phyloP scores from a whole-genome alignment of 2,329 filamentous ascomycete species.

The Sarocladiaceae sp. region DNA sequence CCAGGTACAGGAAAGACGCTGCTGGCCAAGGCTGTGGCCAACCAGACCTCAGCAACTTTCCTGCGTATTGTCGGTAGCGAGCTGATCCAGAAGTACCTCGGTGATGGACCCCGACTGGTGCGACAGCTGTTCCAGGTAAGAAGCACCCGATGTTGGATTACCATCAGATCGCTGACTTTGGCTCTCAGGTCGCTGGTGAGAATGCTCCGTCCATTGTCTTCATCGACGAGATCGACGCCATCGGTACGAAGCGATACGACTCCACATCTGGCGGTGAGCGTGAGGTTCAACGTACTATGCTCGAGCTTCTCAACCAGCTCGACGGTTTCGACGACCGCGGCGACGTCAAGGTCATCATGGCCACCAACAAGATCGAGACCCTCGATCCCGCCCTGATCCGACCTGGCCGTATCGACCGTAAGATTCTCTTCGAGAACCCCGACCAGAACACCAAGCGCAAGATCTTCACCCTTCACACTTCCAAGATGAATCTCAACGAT shows the following conservation, averaged over 20 bases:
- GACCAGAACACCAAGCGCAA: constrained; percentile 90
- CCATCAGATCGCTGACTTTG: background rate
- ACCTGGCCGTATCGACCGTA: constrained; percentile 95
- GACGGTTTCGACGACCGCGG: constrained; percentile 98
- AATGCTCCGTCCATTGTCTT: constrained; percentile 97
- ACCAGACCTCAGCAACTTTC: constrained; percentile 98
- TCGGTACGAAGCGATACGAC: constrained; percentile 97
- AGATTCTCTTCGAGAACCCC: constrained; percentile 71
- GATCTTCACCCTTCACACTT: constrained; percentile 97
- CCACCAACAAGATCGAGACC: constrained; percentile 99
- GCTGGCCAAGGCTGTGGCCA: constrained; percentile 93
- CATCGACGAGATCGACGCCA: constrained; percentile 98
- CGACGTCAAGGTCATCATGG: constrained; percentile 99
- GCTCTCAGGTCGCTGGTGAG: constrained; percentile 75
- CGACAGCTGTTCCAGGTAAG: constrained; percentile 86
- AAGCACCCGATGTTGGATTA: background rate
- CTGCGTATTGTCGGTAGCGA: constrained; percentile 94
- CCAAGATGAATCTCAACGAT: constrained; percentile 93
- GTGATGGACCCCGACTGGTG: constrained; percentile 89
- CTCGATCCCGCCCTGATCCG: constrained; percentile 93
- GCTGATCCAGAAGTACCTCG: constrained; percentile 96
- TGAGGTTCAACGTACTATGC: constrained; percentile 96
- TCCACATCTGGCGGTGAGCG: constrained; percentile 94
- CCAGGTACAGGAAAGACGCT: constrained; percentile 96
- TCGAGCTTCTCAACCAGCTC: constrained; percentile 95